Conservation (phyloP, 202 grass and related monocot genomes). For the Brachypodium distachyon region DNA sequence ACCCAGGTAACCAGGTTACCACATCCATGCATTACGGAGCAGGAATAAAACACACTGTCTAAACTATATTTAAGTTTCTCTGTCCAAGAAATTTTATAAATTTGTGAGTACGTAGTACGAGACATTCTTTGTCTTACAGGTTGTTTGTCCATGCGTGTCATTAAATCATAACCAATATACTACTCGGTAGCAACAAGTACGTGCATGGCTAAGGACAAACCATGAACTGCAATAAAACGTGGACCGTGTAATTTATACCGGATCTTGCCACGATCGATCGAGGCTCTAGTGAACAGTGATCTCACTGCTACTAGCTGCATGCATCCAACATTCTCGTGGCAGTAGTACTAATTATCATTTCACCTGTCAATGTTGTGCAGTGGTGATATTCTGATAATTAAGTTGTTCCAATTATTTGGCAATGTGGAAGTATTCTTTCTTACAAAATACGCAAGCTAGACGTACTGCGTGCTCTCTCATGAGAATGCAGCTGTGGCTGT, state of each 20-base stretch:
- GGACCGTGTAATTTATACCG: neutral
- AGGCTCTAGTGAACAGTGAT: neutral
- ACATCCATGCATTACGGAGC: no score
- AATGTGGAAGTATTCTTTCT: no score
- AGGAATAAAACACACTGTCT: no score
- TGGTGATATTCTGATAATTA: neutral
- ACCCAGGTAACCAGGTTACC: no score
- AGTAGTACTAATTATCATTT: neutral
- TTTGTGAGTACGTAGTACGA: neutral
- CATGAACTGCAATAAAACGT: neutral
- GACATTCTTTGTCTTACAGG: constrained; percentile 4
- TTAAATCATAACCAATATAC: neutral
- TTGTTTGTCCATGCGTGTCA: neutral
- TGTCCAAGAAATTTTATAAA: neutral
- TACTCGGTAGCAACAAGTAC: neutral
- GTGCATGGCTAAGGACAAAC: neutral
- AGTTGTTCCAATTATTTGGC: no score
- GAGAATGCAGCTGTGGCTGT: neutral
- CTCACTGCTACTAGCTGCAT: neutral
- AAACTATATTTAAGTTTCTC: no score
- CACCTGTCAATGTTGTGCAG: neutral
- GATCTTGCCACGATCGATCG: neutral
- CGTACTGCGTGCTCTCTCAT: no score
- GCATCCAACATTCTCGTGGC: neutral
- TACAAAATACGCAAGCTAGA: no score